These are phyloP conservation scores for Penicillium alfredii DNA, from an alignment of 495 filamentous ascomycete genomes.

Conservation along the genomic window DNA sequence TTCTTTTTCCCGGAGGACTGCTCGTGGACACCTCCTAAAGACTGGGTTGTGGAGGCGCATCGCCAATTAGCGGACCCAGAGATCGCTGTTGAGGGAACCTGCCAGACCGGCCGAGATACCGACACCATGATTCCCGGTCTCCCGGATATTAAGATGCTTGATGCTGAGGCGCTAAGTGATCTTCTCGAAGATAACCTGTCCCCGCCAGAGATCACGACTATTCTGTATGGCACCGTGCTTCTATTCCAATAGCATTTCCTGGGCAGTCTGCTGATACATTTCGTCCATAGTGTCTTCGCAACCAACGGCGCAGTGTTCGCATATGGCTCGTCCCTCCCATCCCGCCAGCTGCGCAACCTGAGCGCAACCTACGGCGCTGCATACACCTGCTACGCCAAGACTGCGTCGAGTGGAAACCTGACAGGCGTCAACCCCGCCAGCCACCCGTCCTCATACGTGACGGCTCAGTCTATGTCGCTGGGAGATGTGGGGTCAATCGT, in stretches of 20 bases:
- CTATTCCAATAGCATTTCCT: background rate
- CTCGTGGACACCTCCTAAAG: slow-evolving; percentile 38
- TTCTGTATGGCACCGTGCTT: slow-evolving; percentile 26
- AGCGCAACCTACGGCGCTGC: slow-evolving; percentile 45
- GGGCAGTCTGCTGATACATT: background rate
- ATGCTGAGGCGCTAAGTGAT: slow-evolving; percentile 42
- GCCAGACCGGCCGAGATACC: slow-evolving; percentile 5
- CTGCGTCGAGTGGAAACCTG: slow-evolving; percentile 40
- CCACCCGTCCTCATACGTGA: slow-evolving; percentile 44
- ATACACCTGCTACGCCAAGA: slow-evolving; percentile 45
- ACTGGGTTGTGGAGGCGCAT: slow-evolving; percentile 21
- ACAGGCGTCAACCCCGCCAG: slow-evolving; percentile 44
- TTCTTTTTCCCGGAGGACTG: slow-evolving; percentile 47
- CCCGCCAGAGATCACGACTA: slow-evolving; percentile 44
- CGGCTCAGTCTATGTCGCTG: slow-evolving; percentile 42
- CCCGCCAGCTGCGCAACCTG: slow-evolving; percentile 40
- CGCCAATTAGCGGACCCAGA: background rate
- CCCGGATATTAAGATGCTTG: slow-evolving; percentile 45
- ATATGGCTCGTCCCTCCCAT: slow-evolving; percentile 37
- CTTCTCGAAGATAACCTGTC: slow-evolving; percentile 44
- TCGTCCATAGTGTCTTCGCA: slow-evolving; percentile 29
- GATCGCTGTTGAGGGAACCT: slow-evolving; percentile 4
- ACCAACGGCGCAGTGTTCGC: slow-evolving; percentile 46
- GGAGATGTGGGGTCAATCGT: slow-evolving; percentile 47
- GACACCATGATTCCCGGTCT: slow-evolving; percentile 44